phyloP scores from a whole-genome alignment of 495 filamentous ascomycete genomes.

The Clavariopsis aquatica region DNA sequence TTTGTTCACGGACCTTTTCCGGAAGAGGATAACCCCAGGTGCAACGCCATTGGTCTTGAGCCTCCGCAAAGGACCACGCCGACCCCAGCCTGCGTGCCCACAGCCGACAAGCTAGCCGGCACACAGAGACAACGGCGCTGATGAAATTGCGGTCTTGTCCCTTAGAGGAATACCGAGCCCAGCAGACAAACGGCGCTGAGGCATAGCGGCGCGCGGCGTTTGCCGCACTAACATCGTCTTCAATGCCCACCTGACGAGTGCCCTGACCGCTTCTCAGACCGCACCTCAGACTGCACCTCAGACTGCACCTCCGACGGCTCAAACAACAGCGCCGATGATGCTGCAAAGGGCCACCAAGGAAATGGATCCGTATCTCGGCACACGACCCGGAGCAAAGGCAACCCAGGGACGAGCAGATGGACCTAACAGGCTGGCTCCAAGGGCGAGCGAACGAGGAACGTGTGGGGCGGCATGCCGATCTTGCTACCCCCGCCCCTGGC shows the following conservation, averaged over 20 bases:
- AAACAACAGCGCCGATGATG: background rate
- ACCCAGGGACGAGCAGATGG: background rate
- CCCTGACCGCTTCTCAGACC: background rate
- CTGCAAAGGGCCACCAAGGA: background rate
- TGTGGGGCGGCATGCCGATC: constrained; percentile 37
- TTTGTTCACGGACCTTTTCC: constrained; percentile 5
- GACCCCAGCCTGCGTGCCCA: constrained; percentile 7
- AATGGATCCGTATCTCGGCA: background rate
- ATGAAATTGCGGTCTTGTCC: constrained; percentile 33
- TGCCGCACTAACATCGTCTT: background rate
- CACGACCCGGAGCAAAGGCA: background rate
- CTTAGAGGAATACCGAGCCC: constrained; percentile 2
- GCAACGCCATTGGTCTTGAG: constrained; percentile 16
- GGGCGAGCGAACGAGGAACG: constrained; percentile 20
- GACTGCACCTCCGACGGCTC: background rate
- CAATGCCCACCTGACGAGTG: constrained; percentile 5
- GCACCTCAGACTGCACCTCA: background rate
- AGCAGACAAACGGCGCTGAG: background rate
- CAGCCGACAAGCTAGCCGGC: constrained; percentile 35
- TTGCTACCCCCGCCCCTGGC: background rate
- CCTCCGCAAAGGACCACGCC: background rate
- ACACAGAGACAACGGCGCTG: constrained; percentile 18
- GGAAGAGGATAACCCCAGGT: constrained; percentile 24
- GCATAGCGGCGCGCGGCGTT: background rate
- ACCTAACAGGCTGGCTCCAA: background rate